Base-by-base conservation (phyloP, 2,329 filamentous ascomycete genomes). In the Aureobasidium lini region DNA sequence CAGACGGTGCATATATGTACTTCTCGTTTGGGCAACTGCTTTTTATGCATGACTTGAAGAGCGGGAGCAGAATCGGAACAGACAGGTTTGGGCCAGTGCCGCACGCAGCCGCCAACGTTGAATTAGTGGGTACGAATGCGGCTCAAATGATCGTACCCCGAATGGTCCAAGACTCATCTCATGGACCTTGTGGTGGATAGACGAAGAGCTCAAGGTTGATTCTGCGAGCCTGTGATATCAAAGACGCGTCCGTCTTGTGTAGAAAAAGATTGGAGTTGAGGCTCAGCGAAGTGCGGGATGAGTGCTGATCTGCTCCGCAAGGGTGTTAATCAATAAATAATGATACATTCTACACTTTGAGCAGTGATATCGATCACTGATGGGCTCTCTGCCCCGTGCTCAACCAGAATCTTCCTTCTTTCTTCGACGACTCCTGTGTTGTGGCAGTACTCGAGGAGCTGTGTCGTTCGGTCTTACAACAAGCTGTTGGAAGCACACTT, bases 351-450 rank as follows among this genome's bases (percentile, higher is more conserved):
- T 53, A 40, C 28, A 18, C 9, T 23, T 29, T 28, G 16, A 23
- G 36, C 48, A 52, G 15, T 18, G 11, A 15, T 32, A 43, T 43
- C 39, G 39, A 57, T 57, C 53, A 57, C 42, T 40, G 53, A 57
- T 57, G 50, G 28, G 15, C 32, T 8, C 11, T 47, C 36, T 48
- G 54, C 54, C 54, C 54, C 48, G 54, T 57, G 54, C 54, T 57
- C 43, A 43, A 23, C 32, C 32, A 56, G 52, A 56, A n/a, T 34
- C 40, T 56, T 44, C 40, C 9, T 56, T 56, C 40, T 37, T 54
- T 36, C 39, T 53, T n/a, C 28, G 32, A 42, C 15, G 15, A 40
- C n/a, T 34, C n/a, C 52, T 46, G 48, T 40, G 18, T 13, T 29
- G 16, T 42, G 39, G 23, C 15, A 18, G 39, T 10, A 16, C 1